Evolutionary conservation across 176 grass and related monocot species (phyloP).

Genomic region (Otatea glauca): DNA sequence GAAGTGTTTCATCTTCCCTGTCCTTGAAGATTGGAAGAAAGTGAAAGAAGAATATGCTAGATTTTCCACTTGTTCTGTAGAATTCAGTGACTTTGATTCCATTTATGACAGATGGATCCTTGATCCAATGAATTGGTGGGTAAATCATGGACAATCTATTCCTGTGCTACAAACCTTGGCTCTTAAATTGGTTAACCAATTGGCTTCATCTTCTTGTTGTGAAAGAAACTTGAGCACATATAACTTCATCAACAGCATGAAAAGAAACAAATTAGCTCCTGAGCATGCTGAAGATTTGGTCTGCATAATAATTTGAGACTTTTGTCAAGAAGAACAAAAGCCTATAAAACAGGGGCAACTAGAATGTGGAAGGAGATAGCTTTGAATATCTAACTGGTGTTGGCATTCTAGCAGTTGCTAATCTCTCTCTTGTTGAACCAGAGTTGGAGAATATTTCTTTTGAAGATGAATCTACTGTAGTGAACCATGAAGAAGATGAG

Average conservation of each 20-base stretch:
- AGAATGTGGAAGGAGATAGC: no score
- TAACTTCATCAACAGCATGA: neutral
- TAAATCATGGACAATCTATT: conserved; percentile 20
- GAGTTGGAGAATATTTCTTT: no score
- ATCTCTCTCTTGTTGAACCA: no score
- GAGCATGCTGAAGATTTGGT: conserved; percentile 28
- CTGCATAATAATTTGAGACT: conserved; percentile 29
- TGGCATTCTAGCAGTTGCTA: no score
- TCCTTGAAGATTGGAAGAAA: neutral
- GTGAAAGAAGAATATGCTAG: neutral
- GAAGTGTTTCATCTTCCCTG: neutral
- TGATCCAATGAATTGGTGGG: conserved; percentile 30
- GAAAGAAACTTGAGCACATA: conserved; percentile 45
- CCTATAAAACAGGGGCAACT: neutral
- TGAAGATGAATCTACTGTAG: no score
- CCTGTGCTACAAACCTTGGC: conserved; percentile 18
- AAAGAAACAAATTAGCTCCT: conserved; percentile 28
- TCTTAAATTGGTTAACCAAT: conserved; percentile 34
- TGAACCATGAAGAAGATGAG: no score
- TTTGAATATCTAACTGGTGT: no score
- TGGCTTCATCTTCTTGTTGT: conserved; percentile 29
- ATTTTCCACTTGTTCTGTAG: neutral
- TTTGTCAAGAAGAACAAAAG: neutral
- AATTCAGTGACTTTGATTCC: neutral
- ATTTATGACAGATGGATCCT: neutral